Percentiles rank a stretch among this genome's conserved stretches.
phyloP scores from a whole-genome alignment of 2,329 filamentous ascomycete species.

The Chrysosporium queenslandicum region DNA sequence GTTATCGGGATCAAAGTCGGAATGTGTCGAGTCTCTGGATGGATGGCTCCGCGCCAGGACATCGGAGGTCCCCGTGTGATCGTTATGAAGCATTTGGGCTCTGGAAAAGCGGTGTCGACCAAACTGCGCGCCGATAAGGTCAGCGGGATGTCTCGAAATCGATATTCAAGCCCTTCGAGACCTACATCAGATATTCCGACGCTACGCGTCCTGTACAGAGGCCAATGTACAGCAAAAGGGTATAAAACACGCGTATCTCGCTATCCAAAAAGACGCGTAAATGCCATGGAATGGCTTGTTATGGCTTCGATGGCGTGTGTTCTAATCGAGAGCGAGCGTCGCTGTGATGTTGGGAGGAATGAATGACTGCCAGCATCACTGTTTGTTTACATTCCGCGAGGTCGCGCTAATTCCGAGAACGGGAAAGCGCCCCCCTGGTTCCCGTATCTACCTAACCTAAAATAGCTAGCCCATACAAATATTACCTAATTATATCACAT shows the following conservation, averaged over 20 bases:
- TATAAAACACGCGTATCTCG: neutral
- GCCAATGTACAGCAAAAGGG: neutral
- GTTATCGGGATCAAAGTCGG: constrained; percentile 36
- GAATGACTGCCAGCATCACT: neutral
- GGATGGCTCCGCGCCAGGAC: constrained; percentile 20
- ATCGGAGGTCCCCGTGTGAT: constrained; percentile 20
- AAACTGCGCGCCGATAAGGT: neutral
- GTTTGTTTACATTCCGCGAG: constrained; percentile 4
- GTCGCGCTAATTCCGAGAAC: constrained; percentile 1
- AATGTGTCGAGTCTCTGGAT: constrained; percentile 19
- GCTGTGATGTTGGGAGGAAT: neutral
- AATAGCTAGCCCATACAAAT: too few species aligned
- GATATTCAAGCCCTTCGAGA: too few species aligned
- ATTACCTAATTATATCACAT: neutral
- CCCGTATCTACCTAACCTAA: neutral
- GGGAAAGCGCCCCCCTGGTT: neutral
- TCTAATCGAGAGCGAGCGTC: neutral
- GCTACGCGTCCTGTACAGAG: neutral
- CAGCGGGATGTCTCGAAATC: neutral
- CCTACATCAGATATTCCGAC: neutral
- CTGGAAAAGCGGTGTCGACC: neutral
- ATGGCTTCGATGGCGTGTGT: neutral
- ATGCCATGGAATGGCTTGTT: neutral
- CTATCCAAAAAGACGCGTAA: neutral
- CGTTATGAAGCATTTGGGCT: neutral